Evolutionary conservation across 805 yeast genomes (phyloP), one percentile per base, ranked within the genome.

Genomic region (Pichia sporocuriosa): DNA sequence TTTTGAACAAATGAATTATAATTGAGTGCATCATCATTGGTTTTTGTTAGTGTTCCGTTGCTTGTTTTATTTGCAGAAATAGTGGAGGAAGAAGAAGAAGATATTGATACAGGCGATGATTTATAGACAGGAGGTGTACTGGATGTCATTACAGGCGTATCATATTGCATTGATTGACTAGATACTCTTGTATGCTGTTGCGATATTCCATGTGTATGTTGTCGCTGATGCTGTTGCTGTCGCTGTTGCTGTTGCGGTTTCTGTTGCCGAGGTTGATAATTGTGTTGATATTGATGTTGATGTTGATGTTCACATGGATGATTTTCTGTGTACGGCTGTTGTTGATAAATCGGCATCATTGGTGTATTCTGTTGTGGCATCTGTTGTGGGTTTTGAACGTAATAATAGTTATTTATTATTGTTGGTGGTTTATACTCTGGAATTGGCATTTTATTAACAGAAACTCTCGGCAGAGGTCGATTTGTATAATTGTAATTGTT

Each of bases 351-450:
- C n/a, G n/a, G n/a, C n/a, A n/a, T n/a, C n/a, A n/a, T n/a, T n/a
- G n/a, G n/a, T n/a, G n/a, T n/a, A n/a, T n/a, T n/a, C n/a, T 19
- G 3, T 20, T 17, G 4, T 12, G 39, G 26, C 9, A 31, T 31
- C 12, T 24, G 45, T 4, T 39, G 40, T 4, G 39, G 35, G 4
- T 46, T 43, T 33, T 51, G 54, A 15, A 49, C 49, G 30, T 51
- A 50, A 22, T 51, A 50, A 24, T 51, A 50, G 25, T 51, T 51
- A 29, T 51, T 51, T 2, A 50, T 50, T 13, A 51, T 41, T 10
- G 53, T 48, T 1, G 53, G 52, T 5, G 44, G 49, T n/a, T 36
- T 35, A 2, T 39, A 15, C 4, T 32, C 15, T 25, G n/a, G n/a
- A n/a, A n/a, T n/a, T n/a, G n/a, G n/a, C n/a, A 12, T 21, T 15